These are phyloP conservation scores for Oryza rufipogon DNA, from an alignment of 176 grass and related monocot species.

Conservation along the genomic window DNA sequence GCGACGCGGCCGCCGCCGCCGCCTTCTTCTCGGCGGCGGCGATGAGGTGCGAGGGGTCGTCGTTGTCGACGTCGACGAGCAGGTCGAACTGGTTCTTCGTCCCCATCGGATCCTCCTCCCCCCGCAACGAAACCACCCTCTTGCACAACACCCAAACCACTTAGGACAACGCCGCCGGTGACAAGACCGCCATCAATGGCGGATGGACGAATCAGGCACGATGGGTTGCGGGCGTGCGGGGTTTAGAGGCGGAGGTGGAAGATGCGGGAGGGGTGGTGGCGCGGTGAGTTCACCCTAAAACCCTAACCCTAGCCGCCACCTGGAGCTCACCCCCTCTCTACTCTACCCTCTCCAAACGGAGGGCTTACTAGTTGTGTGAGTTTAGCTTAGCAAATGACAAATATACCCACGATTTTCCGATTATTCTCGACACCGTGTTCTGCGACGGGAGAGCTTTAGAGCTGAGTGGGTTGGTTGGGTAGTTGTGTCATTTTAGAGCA, in stretches of 20 bases:
- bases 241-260: conserved; percentile 30
- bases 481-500: too few relatives aligned
- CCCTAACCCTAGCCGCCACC: conserved; percentile 66
- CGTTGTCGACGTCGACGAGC: conserved; percentile 77
- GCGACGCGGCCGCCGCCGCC: conserved; percentile 52
- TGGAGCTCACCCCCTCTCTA: conserved; percentile 4
- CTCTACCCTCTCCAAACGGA: too few relatives aligned
- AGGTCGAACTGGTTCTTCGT: conserved; percentile 76
- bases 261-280: too few relatives aligned
- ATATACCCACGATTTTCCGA: too few relatives aligned
- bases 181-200: conserved; percentile 42
- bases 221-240: neutral
- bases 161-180: neutral
- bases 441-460: too few relatives aligned
- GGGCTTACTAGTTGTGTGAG: too few relatives aligned
- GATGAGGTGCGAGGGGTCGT: conserved; percentile 63
- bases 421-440: too few relatives aligned
- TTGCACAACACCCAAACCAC: neutral
- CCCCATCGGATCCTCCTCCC: conserved; percentile 44
- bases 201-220: neutral
- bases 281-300: conserved; percentile 35
- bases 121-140: too few relatives aligned
- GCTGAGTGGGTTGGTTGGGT: too few relatives aligned
- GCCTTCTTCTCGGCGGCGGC: conserved; percentile 65
- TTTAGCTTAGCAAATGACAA: too few relatives aligned